Percentiles rank a stretch among this genome's conserved stretches.
These are phyloP conservation scores for Veloboletus limbatus DNA, from an alignment of 1,284 basidiomycete species.

Conservation along the genomic window DNA sequence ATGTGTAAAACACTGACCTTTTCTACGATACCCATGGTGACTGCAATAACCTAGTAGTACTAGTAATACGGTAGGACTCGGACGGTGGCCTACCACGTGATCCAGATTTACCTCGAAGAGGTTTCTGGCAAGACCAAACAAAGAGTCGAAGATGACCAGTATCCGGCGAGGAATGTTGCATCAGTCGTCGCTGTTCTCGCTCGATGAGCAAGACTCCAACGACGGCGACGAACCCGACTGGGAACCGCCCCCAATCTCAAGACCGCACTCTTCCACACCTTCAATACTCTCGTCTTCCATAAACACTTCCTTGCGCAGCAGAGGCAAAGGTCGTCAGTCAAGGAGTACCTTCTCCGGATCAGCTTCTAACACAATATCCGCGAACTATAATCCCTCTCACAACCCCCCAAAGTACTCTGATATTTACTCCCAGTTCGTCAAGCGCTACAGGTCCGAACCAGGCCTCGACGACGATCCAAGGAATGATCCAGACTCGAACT, in stretches of 20 bases:
- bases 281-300: constrained; percentile 29
- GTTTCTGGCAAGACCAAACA: not conserved
- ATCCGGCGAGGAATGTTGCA: constrained; percentile 44
- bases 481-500: constrained; percentile 72
- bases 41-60: not conserved
- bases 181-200: constrained; percentile 64
- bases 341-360: constrained; percentile 36
- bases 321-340: constrained; percentile 35
- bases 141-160: constrained; percentile 20
- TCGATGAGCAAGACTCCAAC: constrained; percentile 53
- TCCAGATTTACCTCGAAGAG: not conserved
- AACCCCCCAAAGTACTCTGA: constrained; percentile 53
- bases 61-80: too few relatives aligned
- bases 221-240: constrained; percentile 47
- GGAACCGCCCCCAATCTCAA: constrained; percentile 38
- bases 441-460: constrained; percentile 62
- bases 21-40: constrained; percentile 83
- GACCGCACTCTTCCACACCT: constrained; percentile 32
- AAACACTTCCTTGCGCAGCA: constrained; percentile 30
- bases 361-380: constrained; percentile 31
- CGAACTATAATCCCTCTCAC: constrained; percentile 31
- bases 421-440: constrained; percentile 75
- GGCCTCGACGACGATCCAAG: constrained; percentile 61
- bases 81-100: constrained; percentile 5
- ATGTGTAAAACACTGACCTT: constrained; percentile 51